These are phyloP conservation scores for Trichoderma harzianum DNA, from an alignment of 2,329 filamentous ascomycete species.

Conservation along the genomic window DNA sequence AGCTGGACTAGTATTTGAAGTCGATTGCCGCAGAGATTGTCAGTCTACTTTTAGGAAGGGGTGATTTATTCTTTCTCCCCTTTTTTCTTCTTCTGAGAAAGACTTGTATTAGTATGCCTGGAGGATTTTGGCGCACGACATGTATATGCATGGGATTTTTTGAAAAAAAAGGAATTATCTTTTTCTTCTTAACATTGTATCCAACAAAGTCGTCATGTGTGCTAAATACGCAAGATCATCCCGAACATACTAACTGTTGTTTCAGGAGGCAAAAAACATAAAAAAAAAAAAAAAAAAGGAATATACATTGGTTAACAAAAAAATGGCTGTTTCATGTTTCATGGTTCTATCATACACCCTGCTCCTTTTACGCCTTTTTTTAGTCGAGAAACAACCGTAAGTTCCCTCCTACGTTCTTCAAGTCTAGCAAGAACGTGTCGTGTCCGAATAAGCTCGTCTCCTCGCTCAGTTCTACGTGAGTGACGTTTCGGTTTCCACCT, in stretches of 20 bases:
- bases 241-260: background rate
- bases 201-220: background rate
- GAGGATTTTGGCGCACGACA: background rate
- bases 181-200: background rate
- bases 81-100: background rate
- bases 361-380: background rate
- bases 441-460: conserved; percentile 94
- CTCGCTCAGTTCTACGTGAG: conserved; percentile 87
- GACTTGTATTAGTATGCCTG: conserved; percentile 6
- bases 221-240: background rate
- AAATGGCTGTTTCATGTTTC: background rate
- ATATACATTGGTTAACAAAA: background rate
- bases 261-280: background rate
- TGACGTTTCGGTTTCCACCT: conserved; percentile 75
- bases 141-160: background rate
- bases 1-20: conserved; percentile 17
- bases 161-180: background rate
- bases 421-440: conserved; percentile 89
- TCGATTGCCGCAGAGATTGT: background rate
- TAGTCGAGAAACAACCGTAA: conserved; percentile 70
- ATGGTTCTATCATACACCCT: background rate
- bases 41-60: background rate
- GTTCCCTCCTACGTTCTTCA: conserved; percentile 86
- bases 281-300: background rate
- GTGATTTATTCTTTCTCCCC: background rate